phyloP scores from a whole-genome alignment of 805 yeast genomes.

The Pichia sporocuriosa region DNA sequence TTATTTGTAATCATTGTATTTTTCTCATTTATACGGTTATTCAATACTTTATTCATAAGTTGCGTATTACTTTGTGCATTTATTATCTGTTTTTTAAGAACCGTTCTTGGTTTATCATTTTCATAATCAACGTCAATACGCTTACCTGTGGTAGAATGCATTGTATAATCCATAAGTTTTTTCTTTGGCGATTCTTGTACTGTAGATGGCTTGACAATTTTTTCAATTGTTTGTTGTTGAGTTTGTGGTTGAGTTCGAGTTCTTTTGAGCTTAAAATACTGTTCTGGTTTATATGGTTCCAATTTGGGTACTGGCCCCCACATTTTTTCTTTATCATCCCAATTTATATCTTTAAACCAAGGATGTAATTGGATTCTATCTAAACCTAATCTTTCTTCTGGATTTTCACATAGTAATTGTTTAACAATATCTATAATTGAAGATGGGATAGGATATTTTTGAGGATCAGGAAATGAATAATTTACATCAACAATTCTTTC shows the following conservation, averaged over 20 bases:
- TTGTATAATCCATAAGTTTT: no score
- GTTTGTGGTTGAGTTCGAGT: not conserved
- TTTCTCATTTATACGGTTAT: slow-evolving; percentile 28
- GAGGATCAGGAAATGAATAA: slow-evolving; percentile 59
- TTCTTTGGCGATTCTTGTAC: no score
- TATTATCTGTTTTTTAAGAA: slow-evolving; percentile 25
- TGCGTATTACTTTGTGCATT: slow-evolving; percentile 29
- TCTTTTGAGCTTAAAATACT: slow-evolving; percentile 16
- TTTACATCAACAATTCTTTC: slow-evolving; percentile 78
- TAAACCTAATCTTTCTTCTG: slow-evolving; percentile 56
- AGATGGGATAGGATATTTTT: slow-evolving; percentile 51
- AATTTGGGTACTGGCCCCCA: slow-evolving; percentile 74
- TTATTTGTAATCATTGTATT: slow-evolving; percentile 23
- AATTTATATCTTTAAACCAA: slow-evolving; percentile 65
- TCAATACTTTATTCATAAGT: slow-evolving; percentile 29
- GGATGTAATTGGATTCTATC: slow-evolving; percentile 54
- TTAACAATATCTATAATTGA: slow-evolving; percentile 59
- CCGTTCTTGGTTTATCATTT: slow-evolving; percentile 7
- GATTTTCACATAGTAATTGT: slow-evolving; percentile 63
- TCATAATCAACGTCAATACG: slow-evolving; percentile 3
- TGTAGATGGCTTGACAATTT: no score
- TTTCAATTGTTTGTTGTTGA: not conserved
- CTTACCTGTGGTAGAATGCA: not conserved
- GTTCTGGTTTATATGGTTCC: slow-evolving; percentile 51
- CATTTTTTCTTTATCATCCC: slow-evolving; percentile 55